Conservation (phyloP, 306 rosid genomes). For the Trifolium dubium region DNA sequence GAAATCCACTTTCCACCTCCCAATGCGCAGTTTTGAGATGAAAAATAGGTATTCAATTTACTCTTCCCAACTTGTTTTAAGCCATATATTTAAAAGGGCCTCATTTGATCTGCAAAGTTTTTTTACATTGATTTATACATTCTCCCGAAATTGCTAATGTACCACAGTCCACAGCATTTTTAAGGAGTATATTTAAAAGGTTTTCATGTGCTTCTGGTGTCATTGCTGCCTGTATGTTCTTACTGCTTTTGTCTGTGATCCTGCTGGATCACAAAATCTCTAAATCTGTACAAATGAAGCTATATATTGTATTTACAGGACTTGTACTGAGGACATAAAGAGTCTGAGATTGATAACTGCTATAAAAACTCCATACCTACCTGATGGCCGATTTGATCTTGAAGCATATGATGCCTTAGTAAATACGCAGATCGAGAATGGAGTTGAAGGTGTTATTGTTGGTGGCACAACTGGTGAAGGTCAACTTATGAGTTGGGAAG, state of each 20-base stretch:
- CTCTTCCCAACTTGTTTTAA: conserved; percentile 6
- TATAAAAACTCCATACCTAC: conserved; percentile 95
- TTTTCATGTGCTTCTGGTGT: background rate
- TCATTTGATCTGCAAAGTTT: background rate
- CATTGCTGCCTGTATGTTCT: background rate
- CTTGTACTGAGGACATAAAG: conserved; percentile 72
- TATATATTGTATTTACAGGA: conserved; percentile 59
- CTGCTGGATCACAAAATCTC: conserved; percentile 1
- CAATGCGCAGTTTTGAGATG: conserved; percentile 89
- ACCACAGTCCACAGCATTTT: background rate
- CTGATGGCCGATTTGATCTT: conserved; percentile 94
- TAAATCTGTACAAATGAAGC: conserved; percentile 19
- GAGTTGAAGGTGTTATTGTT: conserved; percentile 81
- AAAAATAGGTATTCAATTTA: conserved; percentile 65
- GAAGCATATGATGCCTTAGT: conserved; percentile 90
- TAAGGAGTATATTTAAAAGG: conserved; percentile 5
- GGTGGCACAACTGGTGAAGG: conserved; percentile 98
- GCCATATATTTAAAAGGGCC: conserved; percentile 1
- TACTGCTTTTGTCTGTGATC: background rate
- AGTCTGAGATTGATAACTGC: conserved; percentile 83
- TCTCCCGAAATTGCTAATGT: too few relatives aligned
- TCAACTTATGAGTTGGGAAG: conserved; percentile 97
- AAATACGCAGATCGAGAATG: conserved; percentile 69
- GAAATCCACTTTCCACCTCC: conserved; percentile 72
- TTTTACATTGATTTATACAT: too few relatives aligned